Conservation (phyloP, 202 grass and related monocot genomes). For the Setaria viridis region DNA sequence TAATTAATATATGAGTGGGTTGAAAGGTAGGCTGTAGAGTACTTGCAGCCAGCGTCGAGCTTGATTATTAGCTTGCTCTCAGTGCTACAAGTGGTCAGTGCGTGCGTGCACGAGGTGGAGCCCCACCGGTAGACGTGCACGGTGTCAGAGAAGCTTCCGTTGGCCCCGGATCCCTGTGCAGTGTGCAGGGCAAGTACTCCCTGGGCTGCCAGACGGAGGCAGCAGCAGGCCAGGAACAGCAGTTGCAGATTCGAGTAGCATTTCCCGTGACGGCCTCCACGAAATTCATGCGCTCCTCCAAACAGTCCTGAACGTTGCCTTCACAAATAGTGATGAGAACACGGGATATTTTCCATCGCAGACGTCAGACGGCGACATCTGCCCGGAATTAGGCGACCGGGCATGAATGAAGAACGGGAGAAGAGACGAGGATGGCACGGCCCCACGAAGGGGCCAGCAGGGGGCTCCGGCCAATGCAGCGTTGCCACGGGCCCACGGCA, state of each 20-base stretch:
- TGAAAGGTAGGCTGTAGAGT: too few relatives aligned
- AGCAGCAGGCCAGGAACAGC: neutral
- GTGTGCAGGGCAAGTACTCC: neutral
- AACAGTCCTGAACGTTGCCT: neutral
- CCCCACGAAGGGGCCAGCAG: neutral
- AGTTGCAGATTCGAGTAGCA: neutral
- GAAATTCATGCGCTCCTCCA: neutral
- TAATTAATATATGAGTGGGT: too few relatives aligned
- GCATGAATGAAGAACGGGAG: neutral
- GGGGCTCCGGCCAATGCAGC: neutral
- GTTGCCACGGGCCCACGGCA: neutral
- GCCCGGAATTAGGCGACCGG: constrained; percentile 4
- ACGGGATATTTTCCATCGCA: neutral
- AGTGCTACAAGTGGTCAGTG: too few relatives aligned
- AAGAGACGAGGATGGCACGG: neutral
- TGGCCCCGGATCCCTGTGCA: neutral
- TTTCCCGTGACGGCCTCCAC: neutral
- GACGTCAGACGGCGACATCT: neutral
- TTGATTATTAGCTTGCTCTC: neutral
- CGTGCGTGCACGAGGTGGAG: neutral
- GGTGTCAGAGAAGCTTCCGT: neutral
- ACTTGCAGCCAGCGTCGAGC: too few relatives aligned
- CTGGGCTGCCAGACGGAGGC: neutral
- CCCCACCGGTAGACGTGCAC: neutral
- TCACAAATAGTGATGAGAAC: neutral